A percentile compares a stretch with the other conserved stretches of the same genome.
These are phyloP conservation scores for Fusarium protoensiforme DNA, from an alignment of 2,329 filamentous ascomycete species.

Conservation along the genomic window DNA sequence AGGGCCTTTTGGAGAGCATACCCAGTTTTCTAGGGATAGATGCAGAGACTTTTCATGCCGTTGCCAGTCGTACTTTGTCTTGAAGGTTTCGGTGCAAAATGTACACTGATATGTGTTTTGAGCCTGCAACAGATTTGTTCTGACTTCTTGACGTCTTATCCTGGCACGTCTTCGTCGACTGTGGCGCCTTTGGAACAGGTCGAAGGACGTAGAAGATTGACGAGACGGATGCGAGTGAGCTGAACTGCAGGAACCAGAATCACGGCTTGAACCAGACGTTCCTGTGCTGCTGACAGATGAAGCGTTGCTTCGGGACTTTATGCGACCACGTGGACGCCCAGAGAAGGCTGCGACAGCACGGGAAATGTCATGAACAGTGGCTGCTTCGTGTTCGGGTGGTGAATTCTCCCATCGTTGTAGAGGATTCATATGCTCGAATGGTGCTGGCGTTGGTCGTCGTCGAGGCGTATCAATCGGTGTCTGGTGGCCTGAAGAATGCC, in stretches of 20 bases:
- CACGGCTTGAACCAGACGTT: conserved; percentile 26
- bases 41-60: conserved; percentile 63
- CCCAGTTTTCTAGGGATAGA: conserved; percentile 59
- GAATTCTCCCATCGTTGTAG: conserved; percentile 49
- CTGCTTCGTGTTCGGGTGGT: conserved; percentile 48
- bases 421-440: conserved; percentile 39
- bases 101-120: conserved; percentile 54
- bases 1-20: conserved; percentile 51
- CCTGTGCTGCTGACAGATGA: conserved; percentile 48
- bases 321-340: conserved; percentile 51
- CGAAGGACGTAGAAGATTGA: conserved; percentile 18
- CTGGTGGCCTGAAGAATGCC: conserved; percentile 18
- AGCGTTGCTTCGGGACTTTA: conserved; percentile 47
- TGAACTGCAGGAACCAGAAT: conserved; percentile 30
- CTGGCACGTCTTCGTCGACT: conserved; percentile 25
- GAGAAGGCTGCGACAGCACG: conserved; percentile 37
- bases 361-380: conserved; percentile 46
- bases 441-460: conserved; percentile 50
- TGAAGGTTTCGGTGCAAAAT: conserved; percentile 59
- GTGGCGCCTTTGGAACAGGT: conserved; percentile 25
- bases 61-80: conserved; percentile 59
- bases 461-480: conserved; percentile 68
- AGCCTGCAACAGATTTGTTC: conserved; percentile 16
- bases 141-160: conserved; percentile 19
- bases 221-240: conserved; percentile 17